Conservation (phyloP, 768 basidiomycete genomes). For the Suillus discolor region DNA sequence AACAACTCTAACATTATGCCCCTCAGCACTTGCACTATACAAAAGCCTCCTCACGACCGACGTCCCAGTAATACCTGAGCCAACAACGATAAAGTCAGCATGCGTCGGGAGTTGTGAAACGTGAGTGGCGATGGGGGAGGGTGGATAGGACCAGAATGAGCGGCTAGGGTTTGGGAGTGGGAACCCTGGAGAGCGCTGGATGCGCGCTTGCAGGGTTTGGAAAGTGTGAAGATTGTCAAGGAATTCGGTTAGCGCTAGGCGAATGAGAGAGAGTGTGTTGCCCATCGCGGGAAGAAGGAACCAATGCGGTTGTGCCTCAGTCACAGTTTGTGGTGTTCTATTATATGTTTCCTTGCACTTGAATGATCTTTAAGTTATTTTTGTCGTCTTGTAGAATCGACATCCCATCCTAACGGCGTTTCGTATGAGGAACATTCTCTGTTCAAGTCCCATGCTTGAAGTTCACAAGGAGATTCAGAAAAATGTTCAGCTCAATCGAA, state of each 20-base stretch:
- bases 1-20: constrained; percentile 47
- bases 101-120: constrained; percentile 33
- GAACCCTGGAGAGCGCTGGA: constrained; percentile 53
- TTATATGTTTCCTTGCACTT: too few relatives aligned
- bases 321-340: too few relatives aligned
- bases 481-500: background rate
- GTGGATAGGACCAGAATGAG: constrained; percentile 67
- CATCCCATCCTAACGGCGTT: background rate
- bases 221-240: constrained; percentile 23
- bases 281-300: constrained; percentile 22
- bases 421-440: background rate
- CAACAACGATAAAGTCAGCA: constrained; percentile 72
- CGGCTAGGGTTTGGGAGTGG: constrained; percentile 55
- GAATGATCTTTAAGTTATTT: too few relatives aligned
- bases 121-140: constrained; percentile 48
- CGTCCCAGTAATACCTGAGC: constrained; percentile 77
- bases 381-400: background rate
- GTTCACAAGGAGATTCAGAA: background rate
- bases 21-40: constrained; percentile 30
- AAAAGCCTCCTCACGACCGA: constrained; percentile 59
- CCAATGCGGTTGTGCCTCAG: background rate
- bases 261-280: constrained; percentile 26
- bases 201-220: constrained; percentile 32
- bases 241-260: constrained; percentile 23
- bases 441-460: background rate